Base-by-base conservation (phyloP, 2,329 filamentous ascomycete species). In the Lithohypha guttulata region DNA sequence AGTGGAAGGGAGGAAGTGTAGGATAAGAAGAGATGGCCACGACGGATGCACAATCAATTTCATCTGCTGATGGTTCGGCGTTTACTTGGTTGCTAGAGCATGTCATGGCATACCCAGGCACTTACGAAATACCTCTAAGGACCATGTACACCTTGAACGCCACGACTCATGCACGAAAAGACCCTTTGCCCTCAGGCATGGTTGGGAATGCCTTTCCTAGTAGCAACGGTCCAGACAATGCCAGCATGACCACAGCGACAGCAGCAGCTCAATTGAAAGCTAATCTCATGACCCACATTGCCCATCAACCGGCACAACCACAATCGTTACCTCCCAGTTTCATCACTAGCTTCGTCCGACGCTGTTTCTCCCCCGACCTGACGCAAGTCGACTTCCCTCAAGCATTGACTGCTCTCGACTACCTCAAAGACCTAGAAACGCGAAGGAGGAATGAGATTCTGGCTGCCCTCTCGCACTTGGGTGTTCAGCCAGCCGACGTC, bases 71-170 rank as follows among this genome's bases (percentile, higher is more conserved):
- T 9, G 64, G 62, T 45, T 59, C 60, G 25, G 58, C 60, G 17
- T 59, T 68, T 53, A 58, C 63, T 44, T 66, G 70, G 66, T 72
- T 77, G 44, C 62, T 76, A 34, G 73, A 76, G 42, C 73, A 76
- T 54, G 65, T 77, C 42, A 59, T 78, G 38, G 68, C 70, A 42
- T 76, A 79, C 53, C 74, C 75, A 6, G 69, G 66, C 51, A 71
- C 66, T 49, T 79, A 80, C 53, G 77, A 80, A 51, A 73, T 80
- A 21, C 77, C 77, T 14, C 64, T 81, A 19, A 71, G 76, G 42
- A 79, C 74, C 46, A 79, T 80, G 72, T 80, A 79, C 61, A 70
- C 70, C 18, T 65, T 81, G 55, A 81, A 81, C 53, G 75, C 70
- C 45, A 68, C 70, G 13, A 67, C 73, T 13, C 67, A 59, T 33